These are phyloP conservation scores for Camellia granthamiana DNA, from an alignment of 148 eudicot species.

Conservation along the genomic window DNA sequence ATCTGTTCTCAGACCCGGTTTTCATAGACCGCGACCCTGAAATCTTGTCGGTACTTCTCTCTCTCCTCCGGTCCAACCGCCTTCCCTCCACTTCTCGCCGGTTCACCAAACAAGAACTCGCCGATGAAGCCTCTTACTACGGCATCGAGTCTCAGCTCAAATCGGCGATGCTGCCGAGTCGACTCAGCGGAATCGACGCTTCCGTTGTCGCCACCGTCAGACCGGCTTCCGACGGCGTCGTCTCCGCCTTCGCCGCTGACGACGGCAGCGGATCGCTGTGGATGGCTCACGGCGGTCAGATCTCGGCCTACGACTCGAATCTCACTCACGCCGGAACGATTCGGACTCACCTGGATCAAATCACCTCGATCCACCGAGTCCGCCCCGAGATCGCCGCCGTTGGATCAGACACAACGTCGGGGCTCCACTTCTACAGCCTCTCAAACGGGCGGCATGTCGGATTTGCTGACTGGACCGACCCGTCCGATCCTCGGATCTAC, in stretches of 20 bases:
- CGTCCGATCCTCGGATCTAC: constrained; percentile 54
- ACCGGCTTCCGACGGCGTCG: constrained; percentile 51
- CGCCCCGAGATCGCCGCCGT: constrained; percentile 42
- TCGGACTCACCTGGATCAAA: constrained; percentile 57
- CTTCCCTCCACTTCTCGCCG: constrained; percentile 19
- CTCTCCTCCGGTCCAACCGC: constrained; percentile 19
- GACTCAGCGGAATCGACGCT: constrained; percentile 57
- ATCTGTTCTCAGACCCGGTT: constrained; percentile 14
- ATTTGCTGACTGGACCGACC: constrained; percentile 57
- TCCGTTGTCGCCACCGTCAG: constrained; percentile 30
- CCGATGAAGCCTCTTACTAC: constrained; percentile 52
- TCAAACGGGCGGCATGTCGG: constrained; percentile 29
- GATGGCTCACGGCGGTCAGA: constrained; percentile 64
- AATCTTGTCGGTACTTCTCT: constrained; percentile 52
- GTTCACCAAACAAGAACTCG: constrained; percentile 37
- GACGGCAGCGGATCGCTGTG: constrained; percentile 44
- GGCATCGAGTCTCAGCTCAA: constrained; percentile 43
- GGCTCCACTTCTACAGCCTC: constrained; percentile 58
- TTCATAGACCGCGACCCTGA: constrained; percentile 84
- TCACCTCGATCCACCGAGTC: constrained; percentile 38
- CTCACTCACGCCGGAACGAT: constrained; percentile 39
- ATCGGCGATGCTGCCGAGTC: constrained; percentile 35
- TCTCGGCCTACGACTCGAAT: constrained; percentile 52
- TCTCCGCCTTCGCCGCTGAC: constrained; percentile 42
- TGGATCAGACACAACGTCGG: constrained; percentile 41